phyloP scores from a whole-genome alignment of 2,329 filamentous ascomycete genomes.

The Penicillium sp. region DNA sequence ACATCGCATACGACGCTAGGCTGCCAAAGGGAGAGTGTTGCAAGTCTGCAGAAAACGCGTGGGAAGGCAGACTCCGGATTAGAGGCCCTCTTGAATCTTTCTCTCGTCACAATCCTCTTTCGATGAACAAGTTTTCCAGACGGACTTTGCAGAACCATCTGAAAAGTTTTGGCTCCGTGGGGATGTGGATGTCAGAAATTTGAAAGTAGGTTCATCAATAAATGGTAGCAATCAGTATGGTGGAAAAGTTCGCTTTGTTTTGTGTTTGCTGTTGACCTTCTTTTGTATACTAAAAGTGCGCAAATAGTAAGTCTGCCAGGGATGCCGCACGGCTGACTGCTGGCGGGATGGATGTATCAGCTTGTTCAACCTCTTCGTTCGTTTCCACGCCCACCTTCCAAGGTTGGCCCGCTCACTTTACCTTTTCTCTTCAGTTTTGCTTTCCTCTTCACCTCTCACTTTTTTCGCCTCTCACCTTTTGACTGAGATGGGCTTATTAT shows the following conservation, averaged over 20 bases:
- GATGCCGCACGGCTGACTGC: slow-evolving; percentile 11
- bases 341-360: slow-evolving; percentile 12
- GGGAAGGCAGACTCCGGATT: neutral
- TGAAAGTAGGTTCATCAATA: neutral
- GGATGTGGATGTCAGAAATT: neutral
- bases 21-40: neutral
- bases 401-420: neutral
- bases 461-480: neutral
- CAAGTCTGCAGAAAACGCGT: neutral
- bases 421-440: neutral
- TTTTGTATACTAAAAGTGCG: neutral
- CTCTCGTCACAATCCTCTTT: neutral
- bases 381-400: neutral
- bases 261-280: neutral
- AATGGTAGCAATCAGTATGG: neutral
- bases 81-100: neutral
- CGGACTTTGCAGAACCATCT: neutral
- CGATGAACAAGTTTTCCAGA: neutral
- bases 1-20: neutral
- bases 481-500: neutral
- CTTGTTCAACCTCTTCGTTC: slow-evolving; percentile 6
- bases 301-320: neutral
- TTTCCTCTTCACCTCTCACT: neutral
- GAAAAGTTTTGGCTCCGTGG: neutral
- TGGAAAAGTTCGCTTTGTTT: neutral